phyloP scores from a whole-genome alignment of 2,329 filamentous ascomycete genomes.

The Neurospora crassa region DNA sequence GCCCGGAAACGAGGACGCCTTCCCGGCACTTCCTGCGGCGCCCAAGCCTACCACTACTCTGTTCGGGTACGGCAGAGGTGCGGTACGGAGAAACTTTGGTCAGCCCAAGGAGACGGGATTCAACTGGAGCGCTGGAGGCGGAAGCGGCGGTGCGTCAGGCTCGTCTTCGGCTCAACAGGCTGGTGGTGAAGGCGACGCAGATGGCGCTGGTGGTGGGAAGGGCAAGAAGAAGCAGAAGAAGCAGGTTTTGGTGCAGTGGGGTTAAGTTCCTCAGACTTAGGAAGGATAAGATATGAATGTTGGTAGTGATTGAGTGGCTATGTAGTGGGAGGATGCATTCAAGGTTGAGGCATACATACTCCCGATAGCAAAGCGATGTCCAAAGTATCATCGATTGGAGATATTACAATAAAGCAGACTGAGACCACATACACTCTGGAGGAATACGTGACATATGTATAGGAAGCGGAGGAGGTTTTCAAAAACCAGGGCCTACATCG shows the following conservation, averaged over 20 bases:
- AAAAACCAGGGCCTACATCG: no score
- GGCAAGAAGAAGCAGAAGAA: constrained; percentile 54
- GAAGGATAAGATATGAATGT: no score
- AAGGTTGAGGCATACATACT: background rate
- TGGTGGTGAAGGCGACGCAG: constrained; percentile 21
- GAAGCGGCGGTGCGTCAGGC: constrained; percentile 23
- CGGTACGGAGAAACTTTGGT: constrained; percentile 45
- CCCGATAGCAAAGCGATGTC: background rate
- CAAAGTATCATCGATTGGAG: no score
- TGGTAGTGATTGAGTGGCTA: background rate
- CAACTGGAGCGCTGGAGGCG: constrained; percentile 31
- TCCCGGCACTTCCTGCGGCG: constrained; percentile 74
- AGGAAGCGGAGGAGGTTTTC: no score
- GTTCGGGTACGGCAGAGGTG: constrained; percentile 48
- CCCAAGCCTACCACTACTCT: constrained; percentile 57
- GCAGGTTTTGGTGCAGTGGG: constrained; percentile 53
- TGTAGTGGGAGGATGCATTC: background rate
- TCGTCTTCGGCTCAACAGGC: constrained; percentile 9
- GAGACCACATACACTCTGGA: background rate
- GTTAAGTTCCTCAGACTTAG: constrained; percentile 22
- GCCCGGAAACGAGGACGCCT: constrained; percentile 46
- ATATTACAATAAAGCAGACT: background rate
- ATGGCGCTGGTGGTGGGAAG: constrained; percentile 24
- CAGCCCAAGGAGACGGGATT: constrained; percentile 38
- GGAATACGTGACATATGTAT: no score